Evolutionary conservation across 768 basidiomycete genomes (phyloP), one percentile per base, ranked within the genome.

Genomic region (Podaxis sp.): DNA sequence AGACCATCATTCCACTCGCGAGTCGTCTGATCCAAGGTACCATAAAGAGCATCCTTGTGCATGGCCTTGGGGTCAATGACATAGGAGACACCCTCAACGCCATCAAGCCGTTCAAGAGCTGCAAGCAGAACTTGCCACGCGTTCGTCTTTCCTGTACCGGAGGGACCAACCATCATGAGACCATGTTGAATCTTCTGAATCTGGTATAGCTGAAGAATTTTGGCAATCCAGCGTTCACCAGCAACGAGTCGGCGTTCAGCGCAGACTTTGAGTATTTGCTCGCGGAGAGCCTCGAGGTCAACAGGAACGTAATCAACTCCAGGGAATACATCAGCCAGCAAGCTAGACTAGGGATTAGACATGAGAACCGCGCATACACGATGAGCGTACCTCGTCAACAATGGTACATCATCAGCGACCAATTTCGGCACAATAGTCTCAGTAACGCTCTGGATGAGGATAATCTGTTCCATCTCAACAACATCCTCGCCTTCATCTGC

Each of bases 121-220:
- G 88, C 85, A 28, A 99, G 82, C 3, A 99, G 82, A 48, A 98
- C 93, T 69, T 90, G 90, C 97, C 97, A 99, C 0, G 97, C 96
- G 67, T 95, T 92, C 1, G 92, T 96, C 77, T 99, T 99, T 33
- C 97, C 97, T 53, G 86, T 95, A 28, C 96, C 97, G 11, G 97
- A 98, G 1, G 97, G 90, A 0, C 97, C 96, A 30, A 99, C 97
- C 95, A 99, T 97, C 97, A 99, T 99, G 46, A 99, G 81, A 76
- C 97, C 97, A 75, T 99, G 97, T 68, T 99, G 96, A 66, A 99
- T 99, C 79, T 95, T 98, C 77, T 99, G 97, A 63, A 99, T 99
- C 74, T 99, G 97, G 75, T 98, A 99, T 4, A 99, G 84, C 72
- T 99, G 97, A 13, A 99, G 82, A 63, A 98, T 96, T 80, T 99